Percentiles rank a stretch among this genome's conserved stretches.
Conservation (phyloP, 306 rosid species). For the Hylodesmum podocarpum region DNA sequence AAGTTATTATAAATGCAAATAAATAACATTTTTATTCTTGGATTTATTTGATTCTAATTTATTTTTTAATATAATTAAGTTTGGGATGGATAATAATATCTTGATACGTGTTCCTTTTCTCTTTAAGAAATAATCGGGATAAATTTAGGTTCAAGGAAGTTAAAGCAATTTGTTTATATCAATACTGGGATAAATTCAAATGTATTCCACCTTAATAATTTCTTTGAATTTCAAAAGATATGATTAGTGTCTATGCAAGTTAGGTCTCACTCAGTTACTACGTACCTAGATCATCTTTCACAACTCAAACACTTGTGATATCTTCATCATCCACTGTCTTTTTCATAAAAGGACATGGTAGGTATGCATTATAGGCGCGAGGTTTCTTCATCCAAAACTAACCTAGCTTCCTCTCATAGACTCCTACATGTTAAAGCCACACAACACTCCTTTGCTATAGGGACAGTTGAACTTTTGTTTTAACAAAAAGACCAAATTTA, state of each 20-base stretch:
- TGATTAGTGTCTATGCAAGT: background rate
- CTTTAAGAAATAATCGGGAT: no score
- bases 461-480: background rate
- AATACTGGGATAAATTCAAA: no score
- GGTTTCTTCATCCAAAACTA: background rate
- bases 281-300: background rate
- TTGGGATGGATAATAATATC: no score
- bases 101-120: no score
- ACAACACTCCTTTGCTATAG: background rate
- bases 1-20: no score
- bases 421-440: background rate
- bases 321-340: background rate
- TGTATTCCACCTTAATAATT: no score
- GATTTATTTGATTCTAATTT: no score
- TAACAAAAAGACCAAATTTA: background rate
- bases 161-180: no score
- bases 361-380: background rate
- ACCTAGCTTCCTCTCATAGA: background rate
- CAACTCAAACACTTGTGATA: background rate
- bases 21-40: no score
- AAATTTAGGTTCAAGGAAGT: no score
- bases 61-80: no score
- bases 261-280: background rate
- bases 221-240: background rate
- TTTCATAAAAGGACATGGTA: background rate